A percentile compares a stretch with the other conserved stretches of the same genome.
phyloP scores from a whole-genome alignment of 768 basidiomycete species.

The Xerocomus potaroensis region DNA sequence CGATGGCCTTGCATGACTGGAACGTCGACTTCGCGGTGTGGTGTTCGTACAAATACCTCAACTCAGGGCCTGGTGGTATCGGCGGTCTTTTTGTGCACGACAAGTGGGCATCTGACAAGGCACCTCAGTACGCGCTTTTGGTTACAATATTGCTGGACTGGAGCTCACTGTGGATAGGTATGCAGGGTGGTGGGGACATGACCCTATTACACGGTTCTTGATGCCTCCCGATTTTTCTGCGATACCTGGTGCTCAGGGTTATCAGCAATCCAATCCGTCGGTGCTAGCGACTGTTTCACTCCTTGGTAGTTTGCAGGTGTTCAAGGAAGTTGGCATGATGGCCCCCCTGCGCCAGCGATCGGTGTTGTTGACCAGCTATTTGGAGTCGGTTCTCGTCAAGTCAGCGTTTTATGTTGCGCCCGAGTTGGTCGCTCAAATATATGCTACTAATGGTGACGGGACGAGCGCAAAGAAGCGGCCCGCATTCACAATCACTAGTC shows the following conservation, averaged over 20 bases:
- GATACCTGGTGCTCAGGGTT: conserved; percentile 88
- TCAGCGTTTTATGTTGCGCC: conserved; percentile 62
- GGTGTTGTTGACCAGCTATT: conserved; percentile 59
- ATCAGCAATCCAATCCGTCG: conserved; percentile 94
- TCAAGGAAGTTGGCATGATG: conserved; percentile 78
- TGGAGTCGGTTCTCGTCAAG: conserved; percentile 59
- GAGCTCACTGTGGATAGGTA: conserved; percentile 45
- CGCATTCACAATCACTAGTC: conserved; percentile 93
- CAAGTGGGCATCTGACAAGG: conserved; percentile 62
- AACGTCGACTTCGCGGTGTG: conserved; percentile 95
- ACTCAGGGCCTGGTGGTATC: conserved; percentile 95
- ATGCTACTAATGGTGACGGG: conserved; percentile 21
- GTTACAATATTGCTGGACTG: conserved; percentile 3
- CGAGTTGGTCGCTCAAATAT: conserved; percentile 29
- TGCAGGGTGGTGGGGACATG: conserved; percentile 99
- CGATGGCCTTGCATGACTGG: conserved; percentile 88
- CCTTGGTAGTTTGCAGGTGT: conserved; percentile 76
- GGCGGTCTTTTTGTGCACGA: conserved; percentile 90
- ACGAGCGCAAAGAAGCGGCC: conserved; percentile 13
- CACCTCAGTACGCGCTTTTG: conserved; percentile 53
- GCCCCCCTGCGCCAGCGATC: conserved; percentile 63
- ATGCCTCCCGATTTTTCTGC: conserved; percentile 86
- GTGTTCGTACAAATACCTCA: conserved; percentile 98
- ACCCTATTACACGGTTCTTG: conserved; percentile 77
- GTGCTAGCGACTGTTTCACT: conserved; percentile 76